Percentiles rank a stretch among this genome's conserved stretches.
Evolutionary conservation across 768 basidiomycete species (phyloP).

Genomic region (Lactarius evosmus): DNA sequence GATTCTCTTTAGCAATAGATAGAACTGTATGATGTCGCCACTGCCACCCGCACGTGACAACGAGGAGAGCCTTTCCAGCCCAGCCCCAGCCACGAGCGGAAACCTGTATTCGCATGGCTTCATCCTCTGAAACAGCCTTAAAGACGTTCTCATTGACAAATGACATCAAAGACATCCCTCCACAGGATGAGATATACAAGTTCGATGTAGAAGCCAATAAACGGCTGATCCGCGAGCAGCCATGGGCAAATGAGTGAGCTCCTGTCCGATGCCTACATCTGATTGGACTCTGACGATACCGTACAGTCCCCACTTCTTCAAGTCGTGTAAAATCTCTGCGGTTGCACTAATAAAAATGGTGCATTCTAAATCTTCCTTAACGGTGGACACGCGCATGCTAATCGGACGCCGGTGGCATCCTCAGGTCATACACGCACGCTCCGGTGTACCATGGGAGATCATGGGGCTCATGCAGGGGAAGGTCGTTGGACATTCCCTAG

Average conservation of each 20-base stretch:
- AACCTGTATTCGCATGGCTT: slow-evolving; percentile 21
- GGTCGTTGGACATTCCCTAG: slow-evolving; percentile 70
- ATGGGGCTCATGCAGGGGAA: slow-evolving; percentile 99
- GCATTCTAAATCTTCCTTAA: slow-evolving; percentile 11
- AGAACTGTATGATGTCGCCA: background rate
- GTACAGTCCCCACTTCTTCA: slow-evolving; percentile 73
- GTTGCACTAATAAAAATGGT: slow-evolving; percentile 96
- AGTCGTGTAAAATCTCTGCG: slow-evolving; percentile 90
- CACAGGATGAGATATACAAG: slow-evolving; percentile 76
- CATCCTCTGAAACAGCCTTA: slow-evolving; percentile 56
- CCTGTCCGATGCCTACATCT: slow-evolving; percentile 12
- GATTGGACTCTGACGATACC: slow-evolving; percentile 9
- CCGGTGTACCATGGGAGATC: slow-evolving; percentile 96
- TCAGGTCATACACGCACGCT: slow-evolving; percentile 97
- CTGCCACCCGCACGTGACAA: slow-evolving; percentile 12
- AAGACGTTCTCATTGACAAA: slow-evolving; percentile 73
- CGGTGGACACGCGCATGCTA: slow-evolving; percentile 17
- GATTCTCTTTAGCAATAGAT: slow-evolving; percentile 49
- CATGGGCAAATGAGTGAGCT: slow-evolving; percentile 86
- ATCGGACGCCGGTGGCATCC: slow-evolving; percentile 21
- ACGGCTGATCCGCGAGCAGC: slow-evolving; percentile 61
- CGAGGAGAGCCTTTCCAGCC: background rate
- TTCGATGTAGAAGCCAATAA: slow-evolving; percentile 69
- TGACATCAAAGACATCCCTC: slow-evolving; percentile 63
- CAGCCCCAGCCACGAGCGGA: too few relatives aligned